Percentiles rank a stretch among this genome's conserved stretches.
phyloP scores from a whole-genome alignment of 768 basidiomycete genomes.

The Auricularia auricula-judae region DNA sequence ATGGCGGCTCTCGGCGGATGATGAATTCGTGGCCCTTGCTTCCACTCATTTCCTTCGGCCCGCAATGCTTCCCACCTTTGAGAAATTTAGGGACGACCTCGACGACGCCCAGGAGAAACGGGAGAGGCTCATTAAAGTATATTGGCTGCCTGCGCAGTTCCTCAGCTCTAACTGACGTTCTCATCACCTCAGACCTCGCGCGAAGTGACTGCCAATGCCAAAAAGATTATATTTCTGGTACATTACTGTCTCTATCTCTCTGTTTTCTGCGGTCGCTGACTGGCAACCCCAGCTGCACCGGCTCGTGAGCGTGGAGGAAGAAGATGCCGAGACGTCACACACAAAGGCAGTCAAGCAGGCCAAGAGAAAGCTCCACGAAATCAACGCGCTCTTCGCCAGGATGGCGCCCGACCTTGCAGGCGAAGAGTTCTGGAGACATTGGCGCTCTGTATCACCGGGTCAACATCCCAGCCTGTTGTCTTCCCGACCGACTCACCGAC shows the following conservation, averaged over 20 bases:
- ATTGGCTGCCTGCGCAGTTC: no score
- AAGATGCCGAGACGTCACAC: not conserved
- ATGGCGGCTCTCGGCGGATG: not conserved
- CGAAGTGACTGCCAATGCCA: conserved; percentile 83
- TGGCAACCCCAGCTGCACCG: conserved; percentile 33
- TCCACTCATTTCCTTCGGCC: not conserved
- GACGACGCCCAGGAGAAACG: conserved; percentile 80
- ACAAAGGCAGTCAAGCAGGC: not conserved
- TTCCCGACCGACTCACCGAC: not conserved
- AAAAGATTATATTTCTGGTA: conserved; percentile 87
- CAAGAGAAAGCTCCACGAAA: conserved; percentile 47
- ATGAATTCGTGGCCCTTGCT: not conserved
- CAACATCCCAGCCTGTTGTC: not conserved
- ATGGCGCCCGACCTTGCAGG: conserved; percentile 53
- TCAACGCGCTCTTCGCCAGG: conserved; percentile 50
- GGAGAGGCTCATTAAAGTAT: conserved; percentile 84
- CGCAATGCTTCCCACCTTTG: conserved; percentile 31
- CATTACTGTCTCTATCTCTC: conserved; percentile 31
- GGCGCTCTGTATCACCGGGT: conserved; percentile 53
- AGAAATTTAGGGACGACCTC: conserved; percentile 55
- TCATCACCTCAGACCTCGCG: conserved; percentile 17
- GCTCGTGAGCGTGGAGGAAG: conserved; percentile 9
- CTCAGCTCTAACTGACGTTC: no score
- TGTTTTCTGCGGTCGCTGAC: conserved; percentile 18
- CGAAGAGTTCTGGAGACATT: conserved; percentile 68